Base-by-base conservation (phyloP, 2,329 filamentous ascomycete genomes). In the Macrophomina phaseolina region DNA sequence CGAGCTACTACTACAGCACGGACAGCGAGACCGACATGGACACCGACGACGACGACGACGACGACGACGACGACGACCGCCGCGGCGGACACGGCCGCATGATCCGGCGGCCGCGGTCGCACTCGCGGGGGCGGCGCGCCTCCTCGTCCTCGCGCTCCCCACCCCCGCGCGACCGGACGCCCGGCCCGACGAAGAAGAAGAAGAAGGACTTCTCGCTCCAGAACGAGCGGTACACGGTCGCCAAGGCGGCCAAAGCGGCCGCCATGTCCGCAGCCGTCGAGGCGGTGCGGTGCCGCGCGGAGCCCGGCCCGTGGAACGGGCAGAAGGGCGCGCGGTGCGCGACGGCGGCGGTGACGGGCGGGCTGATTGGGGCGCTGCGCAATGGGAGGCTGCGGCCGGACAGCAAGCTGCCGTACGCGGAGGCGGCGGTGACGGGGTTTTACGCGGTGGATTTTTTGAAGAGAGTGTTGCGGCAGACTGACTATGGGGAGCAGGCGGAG, bases 221-320 rank as follows among this genome's bases (percentile, higher is more conserved):
- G 5, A 49, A 49, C 46, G 46, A 49, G 23, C n/a, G 46, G 5
- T 53, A 53, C 49, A 53, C 49, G 4, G 12, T 53, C 11, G 16
- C 49, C 30, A 53, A 53, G 6, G 49, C 49, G 28, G 23, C n/a
- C 49, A 53, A 53, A 12, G 28, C 49, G 12, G 49, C 49, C 3
- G 49, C 49, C 49, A 36, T 53, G 49, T 32, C 49, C 8, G 49
- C 49, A 1, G 49, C 49, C 1, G 30, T 53, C 30, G 49, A 53
- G 30, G 49, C 49, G 11, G 28, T 53, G 4, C 28, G 49, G 9
- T 53, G 49, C 49, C 49, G 49, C 14, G 28, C 49, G 11, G 30
- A 53, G 49, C 49, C 49, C 14, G 49, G 49, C 28, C 49, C 49
- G 5, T 53, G 49, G 49, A 53, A 36, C 30, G 49, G 49, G 49